These are phyloP conservation scores for Sesbania bispinosa DNA, from an alignment of 306 rosid species.

Conservation along the genomic window DNA sequence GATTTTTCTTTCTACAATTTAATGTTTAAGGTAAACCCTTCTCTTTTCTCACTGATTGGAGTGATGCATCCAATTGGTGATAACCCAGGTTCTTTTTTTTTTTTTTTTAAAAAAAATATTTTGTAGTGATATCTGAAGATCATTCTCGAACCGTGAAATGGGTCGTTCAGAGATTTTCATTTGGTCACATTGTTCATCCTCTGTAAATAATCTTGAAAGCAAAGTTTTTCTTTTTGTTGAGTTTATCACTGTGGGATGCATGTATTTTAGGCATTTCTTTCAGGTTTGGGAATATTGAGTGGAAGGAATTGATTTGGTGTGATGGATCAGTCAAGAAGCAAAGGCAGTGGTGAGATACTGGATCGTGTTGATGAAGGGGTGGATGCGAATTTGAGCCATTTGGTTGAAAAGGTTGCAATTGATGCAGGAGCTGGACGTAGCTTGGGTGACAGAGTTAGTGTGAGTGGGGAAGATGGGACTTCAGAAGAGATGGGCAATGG, in stretches of 20 bases:
- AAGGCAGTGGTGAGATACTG: slow-evolving; percentile 14
- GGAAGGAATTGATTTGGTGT: slow-evolving; percentile 19
- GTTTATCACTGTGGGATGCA: neutral
- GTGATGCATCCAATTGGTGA: neutral
- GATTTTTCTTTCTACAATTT: neutral
- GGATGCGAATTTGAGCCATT: slow-evolving; percentile 4
- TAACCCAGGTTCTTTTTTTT: neutral
- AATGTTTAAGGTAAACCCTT: slow-evolving; percentile 25
- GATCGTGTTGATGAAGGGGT: slow-evolving; percentile 29
- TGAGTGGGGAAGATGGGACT: slow-evolving; percentile 24
- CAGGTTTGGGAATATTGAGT: slow-evolving; percentile 25
- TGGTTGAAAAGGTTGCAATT: slow-evolving; percentile 25
- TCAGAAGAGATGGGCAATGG: slow-evolving; percentile 23
- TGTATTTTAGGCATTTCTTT: slow-evolving; percentile 10
- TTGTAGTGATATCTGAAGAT: neutral
- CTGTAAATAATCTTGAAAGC: neutral
- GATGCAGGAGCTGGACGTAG: slow-evolving; percentile 32
- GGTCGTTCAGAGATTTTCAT: slow-evolving; percentile 21
- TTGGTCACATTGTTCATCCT: slow-evolving; percentile 35
- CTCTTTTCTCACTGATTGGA: neutral
- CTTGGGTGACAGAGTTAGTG: slow-evolving; percentile 25
- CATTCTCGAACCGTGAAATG: slow-evolving; percentile 19
- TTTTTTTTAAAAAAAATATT: neutral
- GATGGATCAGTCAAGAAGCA: slow-evolving; percentile 30
- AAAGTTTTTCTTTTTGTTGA: neutral